Conservation (phyloP, 306 rosid genomes). For the Vigna trinervia region DNA sequence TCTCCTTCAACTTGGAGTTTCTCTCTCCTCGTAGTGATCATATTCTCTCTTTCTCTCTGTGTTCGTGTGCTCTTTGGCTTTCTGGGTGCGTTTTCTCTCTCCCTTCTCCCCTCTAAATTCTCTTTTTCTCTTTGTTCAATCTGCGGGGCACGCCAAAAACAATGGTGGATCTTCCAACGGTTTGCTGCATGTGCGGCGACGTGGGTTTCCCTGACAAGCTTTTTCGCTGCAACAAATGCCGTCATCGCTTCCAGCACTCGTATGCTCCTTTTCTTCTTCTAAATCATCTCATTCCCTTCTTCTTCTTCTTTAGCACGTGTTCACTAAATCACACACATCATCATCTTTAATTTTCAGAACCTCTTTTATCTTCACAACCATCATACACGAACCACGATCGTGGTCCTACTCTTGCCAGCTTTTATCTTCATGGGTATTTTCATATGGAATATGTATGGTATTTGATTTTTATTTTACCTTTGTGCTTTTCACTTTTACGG, state of each 20-base stretch:
- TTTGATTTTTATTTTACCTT: neutral
- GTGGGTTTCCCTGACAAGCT: slow-evolving; percentile 96
- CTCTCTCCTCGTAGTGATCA: slow-evolving; percentile 24
- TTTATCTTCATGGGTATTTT: neutral
- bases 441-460: neutral
- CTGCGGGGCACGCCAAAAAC: neutral
- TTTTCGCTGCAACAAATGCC: slow-evolving; percentile 94
- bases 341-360: slow-evolving; percentile 10
- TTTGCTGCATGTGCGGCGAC: slow-evolving; percentile 99
- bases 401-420: neutral
- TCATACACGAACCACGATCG: neutral
- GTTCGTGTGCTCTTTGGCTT: slow-evolving; percentile 8
- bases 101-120: slow-evolving; percentile 16
- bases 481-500: neutral
- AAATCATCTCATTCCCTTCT: neutral
- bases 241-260: slow-evolving; percentile 94
- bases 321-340: neutral
- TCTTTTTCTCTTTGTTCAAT: neutral
- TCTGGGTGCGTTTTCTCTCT: neutral
- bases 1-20: neutral
- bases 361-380: neutral
- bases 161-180: slow-evolving; percentile 90
- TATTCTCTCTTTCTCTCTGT: neutral
- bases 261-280: slow-evolving; percentile 35
- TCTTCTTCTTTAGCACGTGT: neutral